Base-by-base conservation (phyloP, 331 rosid species). In the Quercus tomentella region DNA sequence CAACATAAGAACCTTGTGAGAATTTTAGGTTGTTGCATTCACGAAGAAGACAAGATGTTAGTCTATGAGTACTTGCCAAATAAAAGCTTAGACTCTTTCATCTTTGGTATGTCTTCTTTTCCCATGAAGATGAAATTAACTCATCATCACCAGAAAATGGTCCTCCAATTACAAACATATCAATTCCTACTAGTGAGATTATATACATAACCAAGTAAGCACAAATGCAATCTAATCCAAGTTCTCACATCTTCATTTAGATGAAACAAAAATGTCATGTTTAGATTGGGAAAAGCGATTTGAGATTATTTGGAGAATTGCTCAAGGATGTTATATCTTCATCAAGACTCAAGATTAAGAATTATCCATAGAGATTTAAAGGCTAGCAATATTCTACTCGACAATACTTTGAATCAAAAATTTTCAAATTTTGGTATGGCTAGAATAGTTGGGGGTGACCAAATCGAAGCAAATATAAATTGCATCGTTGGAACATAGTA, bases 401-500 rank as follows among this genome's bases (percentile, higher is more conserved):
- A 88, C 21, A 55, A 25, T 65, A 54, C 60, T 45, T 75, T 91
- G 89, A 88, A 87, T 33, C 97, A 93, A 1, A 93, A 91, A 62
- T 87, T 93, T 63, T 84, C 93, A 15, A 91, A 91, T 77, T 93
- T 93, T 84, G 97, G 92, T 4, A 76, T 93, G 89, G 96, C 93
- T 77, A 83, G 89, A 86, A 91, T 89, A 73, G 88, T 93, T 78
- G 83, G 86, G 1, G 77, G 81, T 21, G 87, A 91, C 3, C 91
- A 91, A 76, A 72, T 61, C 67, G 89, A 87, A 87, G 94, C 86
- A 52, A 72, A 76, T 28, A 91, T 93, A 16, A 78, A 61, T 1
- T 84, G 86, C 1, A 82, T 89, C 2, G 91, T 92, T 6, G 92
- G 94, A 76, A 88, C 94, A 60, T 89, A 83, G 97, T 88, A 81